Base-by-base conservation (phyloP, 768 basidiomycete species). In the Lentinula edodes region DNA sequence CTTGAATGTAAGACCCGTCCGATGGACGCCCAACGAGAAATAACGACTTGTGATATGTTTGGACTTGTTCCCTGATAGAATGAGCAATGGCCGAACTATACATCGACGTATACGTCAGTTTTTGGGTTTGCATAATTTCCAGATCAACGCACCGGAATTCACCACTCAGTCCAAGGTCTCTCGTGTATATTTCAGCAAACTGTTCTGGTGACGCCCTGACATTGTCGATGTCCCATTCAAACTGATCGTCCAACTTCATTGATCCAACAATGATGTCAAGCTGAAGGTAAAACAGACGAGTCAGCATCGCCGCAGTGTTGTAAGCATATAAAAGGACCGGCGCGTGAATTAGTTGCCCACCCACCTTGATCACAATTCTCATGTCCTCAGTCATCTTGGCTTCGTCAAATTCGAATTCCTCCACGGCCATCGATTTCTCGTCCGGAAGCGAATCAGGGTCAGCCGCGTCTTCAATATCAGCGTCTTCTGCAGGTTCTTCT, bases 171-270 rank as follows among this genome's bases (percentile, higher is more conserved):
- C 97, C 97, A 23, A 99, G 76, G 65, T 99, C 97, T 20, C 84
- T 83, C 1, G 86, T 78, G 70, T 97, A 96, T 0, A 88, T 81
- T 64, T 90, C 89, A 6, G 97, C 93, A 72, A 98, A 98, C 28
- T 89, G 87, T 74, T 99, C 97, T 0, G 96, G 95, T 0, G 89
- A 89, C 3, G 91, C 89, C 51, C 82, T 79, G 20, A 78, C 74
- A 60, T 90, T 93, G 66, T 89, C 89, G 41, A 98, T 74, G 72
- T 99, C 96, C 97, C 97, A 99, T 71, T 98, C 97, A 69, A 98
- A 96, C 69, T 95, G 91, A 73, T 99, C 97, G 60, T 93, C 91
- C 23, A 99, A 82, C 72, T 95, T 95, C 77, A 95, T 85, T 6
- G 89, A 86, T 23, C 93, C 96, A 60, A 95, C 89, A 59, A 94